phyloP scores from a whole-genome alignment of 2,329 filamentous ascomycete species.

The Clonostachys solani region DNA sequence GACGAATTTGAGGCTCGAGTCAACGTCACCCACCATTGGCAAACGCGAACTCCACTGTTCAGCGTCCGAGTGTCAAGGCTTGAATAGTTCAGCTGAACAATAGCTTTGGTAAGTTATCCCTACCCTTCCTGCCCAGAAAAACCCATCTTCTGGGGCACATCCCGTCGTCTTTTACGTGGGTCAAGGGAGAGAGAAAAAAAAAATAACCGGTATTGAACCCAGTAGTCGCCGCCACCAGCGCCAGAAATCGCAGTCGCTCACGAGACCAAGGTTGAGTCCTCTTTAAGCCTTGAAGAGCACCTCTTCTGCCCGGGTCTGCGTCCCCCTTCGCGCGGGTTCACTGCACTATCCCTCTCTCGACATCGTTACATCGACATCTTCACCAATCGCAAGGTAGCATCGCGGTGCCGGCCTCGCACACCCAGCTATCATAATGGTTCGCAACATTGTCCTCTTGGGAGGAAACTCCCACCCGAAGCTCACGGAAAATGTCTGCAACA shows the following conservation, averaged over 20 bases:
- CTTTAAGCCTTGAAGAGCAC: neutral
- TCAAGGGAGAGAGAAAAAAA: neutral
- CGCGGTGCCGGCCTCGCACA: constrained; percentile 4
- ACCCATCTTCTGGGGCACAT: neutral
- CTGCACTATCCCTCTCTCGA: neutral
- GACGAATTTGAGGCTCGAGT: no score
- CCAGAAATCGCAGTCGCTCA: neutral
- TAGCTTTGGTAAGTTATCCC: neutral
- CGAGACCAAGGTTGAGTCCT: neutral
- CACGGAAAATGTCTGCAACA: constrained; percentile 80
- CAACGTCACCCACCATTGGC: no score
- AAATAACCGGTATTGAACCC: neutral
- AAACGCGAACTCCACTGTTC: no score
- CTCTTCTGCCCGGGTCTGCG: neutral
- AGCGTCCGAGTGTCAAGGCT: no score
- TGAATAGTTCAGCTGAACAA: neutral
- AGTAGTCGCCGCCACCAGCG: no score
- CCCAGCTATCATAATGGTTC: constrained; percentile 62
- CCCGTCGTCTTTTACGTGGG: neutral
- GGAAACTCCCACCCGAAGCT: constrained; percentile 90
- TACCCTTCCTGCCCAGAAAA: neutral
- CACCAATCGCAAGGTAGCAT: no score
- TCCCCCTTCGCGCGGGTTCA: no score
- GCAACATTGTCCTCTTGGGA: constrained; percentile 90
- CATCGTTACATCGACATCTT: neutral